Conservation (phyloP, 768 basidiomycete species). For the Leccinum disarticulatum region DNA sequence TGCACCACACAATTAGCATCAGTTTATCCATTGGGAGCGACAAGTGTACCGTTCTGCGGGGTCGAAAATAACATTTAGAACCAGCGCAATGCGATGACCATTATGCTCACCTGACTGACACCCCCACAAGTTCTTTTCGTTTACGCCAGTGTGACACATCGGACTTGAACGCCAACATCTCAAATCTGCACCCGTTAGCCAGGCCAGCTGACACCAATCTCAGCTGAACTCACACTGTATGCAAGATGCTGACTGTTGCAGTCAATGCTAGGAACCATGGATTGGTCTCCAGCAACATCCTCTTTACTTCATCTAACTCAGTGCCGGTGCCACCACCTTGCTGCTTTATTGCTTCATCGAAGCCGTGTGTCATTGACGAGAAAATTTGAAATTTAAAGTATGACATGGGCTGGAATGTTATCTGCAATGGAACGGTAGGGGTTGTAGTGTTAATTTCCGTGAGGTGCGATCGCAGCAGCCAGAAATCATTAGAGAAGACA, state of each 20-base stretch:
- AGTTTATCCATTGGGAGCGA: conserved; percentile 11
- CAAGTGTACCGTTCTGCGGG: conserved; percentile 52
- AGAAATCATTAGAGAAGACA: conserved; percentile 93
- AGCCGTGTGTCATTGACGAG: conserved; percentile 80
- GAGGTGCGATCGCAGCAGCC: conserved; percentile 83
- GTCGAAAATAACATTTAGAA: conserved; percentile 21
- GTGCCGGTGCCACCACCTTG: conserved; percentile 59
- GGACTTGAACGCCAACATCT: conserved; percentile 93
- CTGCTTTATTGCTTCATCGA: conserved; percentile 82
- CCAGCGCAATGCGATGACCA: conserved; percentile 7
- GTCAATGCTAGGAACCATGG: conserved; percentile 88
- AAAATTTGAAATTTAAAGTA: conserved; percentile 87
- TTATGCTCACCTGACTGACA: conserved; percentile 75
- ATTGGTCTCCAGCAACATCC: conserved; percentile 88
- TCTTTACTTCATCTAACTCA: conserved; percentile 94
- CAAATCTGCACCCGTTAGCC: conserved; percentile 57
- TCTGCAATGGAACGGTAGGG: conserved; percentile 69
- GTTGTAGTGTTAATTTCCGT: conserved; percentile 86
- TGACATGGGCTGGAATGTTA: conserved; percentile 83
- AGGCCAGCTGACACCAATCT: conserved; percentile 1
- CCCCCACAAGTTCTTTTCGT: conserved; percentile 92
- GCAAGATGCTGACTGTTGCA: conserved; percentile 80
- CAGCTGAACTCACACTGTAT: conserved; percentile 66
- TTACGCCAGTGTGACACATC: conserved; percentile 96
- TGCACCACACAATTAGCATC: conserved; percentile 13